Conservation (phyloP, 371 early-diverging fungal genomes). For the Syncephalastrum contaminatum region DNA sequence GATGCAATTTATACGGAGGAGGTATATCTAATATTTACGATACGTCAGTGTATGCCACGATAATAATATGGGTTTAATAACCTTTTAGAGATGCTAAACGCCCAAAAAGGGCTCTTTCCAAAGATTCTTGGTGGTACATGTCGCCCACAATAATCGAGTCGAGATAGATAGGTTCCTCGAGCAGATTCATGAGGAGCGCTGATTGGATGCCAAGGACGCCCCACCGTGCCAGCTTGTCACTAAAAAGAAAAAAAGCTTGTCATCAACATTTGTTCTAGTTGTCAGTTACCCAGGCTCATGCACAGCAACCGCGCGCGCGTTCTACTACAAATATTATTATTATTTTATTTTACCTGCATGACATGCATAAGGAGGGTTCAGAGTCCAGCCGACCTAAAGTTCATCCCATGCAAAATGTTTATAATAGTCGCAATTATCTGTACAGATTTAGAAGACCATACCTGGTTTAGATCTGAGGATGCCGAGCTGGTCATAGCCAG, state of each 20-base stretch:
- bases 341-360: conserved; percentile 64
- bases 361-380: conserved; percentile 79
- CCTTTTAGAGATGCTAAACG: conserved; percentile 37
- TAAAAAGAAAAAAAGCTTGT: conserved; percentile 9
- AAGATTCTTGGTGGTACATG: conserved; percentile 53
- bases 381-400: conserved; percentile 65
- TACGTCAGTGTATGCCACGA: neutral
- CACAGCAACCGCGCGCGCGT: neutral
- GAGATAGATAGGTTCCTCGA: conserved; percentile 68
- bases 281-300: neutral
- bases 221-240: conserved; percentile 90
- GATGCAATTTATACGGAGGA: conserved; percentile 24
- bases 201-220: conserved; percentile 77
- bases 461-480: conserved; percentile 82
- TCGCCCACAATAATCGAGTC: conserved; percentile 66
- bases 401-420: neutral
- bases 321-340: neutral
- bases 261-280: neutral
- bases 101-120: conserved; percentile 65
- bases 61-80: neutral
- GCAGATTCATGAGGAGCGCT: conserved; percentile 54
- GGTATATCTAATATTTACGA: conserved; percentile 16
- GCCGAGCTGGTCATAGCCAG: conserved; percentile 52
- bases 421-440: neutral
- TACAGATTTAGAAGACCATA: conserved; percentile 10